Base-by-base conservation (phyloP, 2,329 filamentous ascomycete genomes). In the Alternaria arbusti region DNA sequence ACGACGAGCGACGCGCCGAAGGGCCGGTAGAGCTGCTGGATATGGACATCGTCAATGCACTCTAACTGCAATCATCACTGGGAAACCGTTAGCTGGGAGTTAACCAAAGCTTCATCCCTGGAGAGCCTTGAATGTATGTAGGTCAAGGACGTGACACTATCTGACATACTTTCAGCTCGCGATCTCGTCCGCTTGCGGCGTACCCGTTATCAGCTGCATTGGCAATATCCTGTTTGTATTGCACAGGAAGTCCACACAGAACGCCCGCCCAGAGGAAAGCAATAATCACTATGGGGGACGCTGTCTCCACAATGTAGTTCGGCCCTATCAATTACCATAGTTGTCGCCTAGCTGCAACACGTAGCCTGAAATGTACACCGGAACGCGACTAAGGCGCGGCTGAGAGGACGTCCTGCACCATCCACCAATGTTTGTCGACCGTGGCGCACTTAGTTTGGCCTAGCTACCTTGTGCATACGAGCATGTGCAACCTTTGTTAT, bases 1-100 rank as follows among this genome's bases (percentile, higher is more conserved):
- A 40, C 8, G 59, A 65, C 7, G 43, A 46, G 11, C 61, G 61
- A 25, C 30, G 52, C 23, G 51, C 54, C 32, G 63, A 61, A 11
- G 54, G 51, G 20, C 44, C 49, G 36, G 26, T 43, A 44, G 50
- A 50, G 44, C 28, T 51, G 43, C 54, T 63, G n/a, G 58, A 46
- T 26, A 54, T 46, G 7, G 63, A 65, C 49, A 59, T 63, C 23
- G 23, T 65, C 55, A 40, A 55, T 47, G 54, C 49, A 47, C 57
- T 47, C 44, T 22, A 36, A 54, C 17, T 50, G 47, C 45, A 26
- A 43, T 30, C 20, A 32, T 56, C 57, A 57, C 52, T 46, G 58
- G 20, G 46, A 23, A 40, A 54, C 43, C 13, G 40, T 54, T 28
- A 28, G 26, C 44, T 25, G 30, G 45, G 26, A 32, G 23, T 32